phyloP scores from a whole-genome alignment of 225 moss, liverwort and hornwort genomes.

The Climacium dendroides region DNA sequence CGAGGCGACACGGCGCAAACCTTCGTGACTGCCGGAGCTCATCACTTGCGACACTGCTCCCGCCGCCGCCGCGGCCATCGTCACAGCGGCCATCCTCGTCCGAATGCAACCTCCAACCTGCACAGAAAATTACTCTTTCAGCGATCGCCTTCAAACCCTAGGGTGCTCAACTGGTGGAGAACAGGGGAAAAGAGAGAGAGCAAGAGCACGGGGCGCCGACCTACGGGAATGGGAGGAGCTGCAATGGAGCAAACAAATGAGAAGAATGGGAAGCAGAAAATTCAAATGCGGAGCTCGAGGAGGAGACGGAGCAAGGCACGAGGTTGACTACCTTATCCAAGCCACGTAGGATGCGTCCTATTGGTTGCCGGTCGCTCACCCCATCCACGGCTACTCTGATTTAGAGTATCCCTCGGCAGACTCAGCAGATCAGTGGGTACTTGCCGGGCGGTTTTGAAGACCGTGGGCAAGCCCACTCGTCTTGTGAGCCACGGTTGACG shows the following conservation, averaged over 20 bases:
- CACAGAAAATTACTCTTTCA: not conserved
- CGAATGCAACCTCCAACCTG: not conserved
- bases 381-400: not conserved
- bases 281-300: not conserved
- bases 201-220: not conserved
- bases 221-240: not conserved
- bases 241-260: not conserved
- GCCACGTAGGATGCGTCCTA: conserved; percentile 2
- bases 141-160: not conserved
- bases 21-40: conserved; percentile 6
- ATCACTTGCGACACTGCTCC: not conserved
- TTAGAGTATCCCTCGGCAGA: too few relatives aligned
- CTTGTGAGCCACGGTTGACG: too few relatives aligned
- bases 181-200: too few relatives aligned
- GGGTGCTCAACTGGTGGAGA: not conserved
- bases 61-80: not conserved
- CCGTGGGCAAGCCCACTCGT: too few relatives aligned
- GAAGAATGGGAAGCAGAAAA: not conserved
- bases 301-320: not conserved
- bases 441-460: too few relatives aligned
- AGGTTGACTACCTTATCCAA: conserved; percentile 14
- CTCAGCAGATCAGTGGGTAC: too few relatives aligned
- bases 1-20: conserved; percentile 9
- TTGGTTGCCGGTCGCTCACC: not conserved
- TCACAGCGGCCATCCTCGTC: conserved; percentile 2